Evolutionary conservation across 1,139 yeast species (phyloP).

Genomic region (Geotrichum candidum): DNA sequence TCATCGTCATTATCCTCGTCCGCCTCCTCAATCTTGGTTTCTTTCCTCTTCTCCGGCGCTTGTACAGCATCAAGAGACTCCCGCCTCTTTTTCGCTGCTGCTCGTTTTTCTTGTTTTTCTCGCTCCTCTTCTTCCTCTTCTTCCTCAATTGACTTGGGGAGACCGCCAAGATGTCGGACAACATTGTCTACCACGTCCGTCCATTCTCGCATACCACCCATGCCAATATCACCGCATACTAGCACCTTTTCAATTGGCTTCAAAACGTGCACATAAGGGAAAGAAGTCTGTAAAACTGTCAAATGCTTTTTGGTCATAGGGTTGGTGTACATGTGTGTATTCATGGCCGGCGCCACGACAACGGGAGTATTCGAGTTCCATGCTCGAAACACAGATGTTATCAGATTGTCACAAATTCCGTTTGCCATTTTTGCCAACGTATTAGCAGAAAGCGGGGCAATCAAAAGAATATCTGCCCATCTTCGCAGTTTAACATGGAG

Average conservation of each 20-base stretch:
- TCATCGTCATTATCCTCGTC: slow-evolving; percentile 8
- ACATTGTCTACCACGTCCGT: slow-evolving; percentile 78
- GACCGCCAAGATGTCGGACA: slow-evolving; percentile 43
- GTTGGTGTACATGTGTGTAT: slow-evolving; percentile 91
- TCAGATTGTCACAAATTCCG: slow-evolving; percentile 84
- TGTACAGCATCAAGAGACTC: neutral
- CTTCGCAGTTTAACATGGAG: slow-evolving; percentile 83
- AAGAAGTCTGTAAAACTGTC: slow-evolving; percentile 51
- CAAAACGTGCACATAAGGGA: slow-evolving; percentile 71
- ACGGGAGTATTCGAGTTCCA: slow-evolving; percentile 91
- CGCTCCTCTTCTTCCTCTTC: slow-evolving; percentile 15
- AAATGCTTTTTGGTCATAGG: slow-evolving; percentile 87
- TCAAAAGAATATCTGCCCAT: slow-evolving; percentile 91
- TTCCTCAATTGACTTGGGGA: slow-evolving; percentile 25
- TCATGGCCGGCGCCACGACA: slow-evolving; percentile 94
- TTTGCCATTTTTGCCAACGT: slow-evolving; percentile 84
- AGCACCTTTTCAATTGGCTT: slow-evolving; percentile 90
- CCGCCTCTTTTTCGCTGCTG: slow-evolving; percentile 7
- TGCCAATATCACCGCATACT: slow-evolving; percentile 94
- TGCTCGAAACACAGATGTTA: slow-evolving; percentile 74
- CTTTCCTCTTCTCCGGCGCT: neutral
- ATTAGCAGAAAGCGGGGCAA: slow-evolving; percentile 93
- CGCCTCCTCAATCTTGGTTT: neutral
- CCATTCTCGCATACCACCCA: slow-evolving; percentile 99
- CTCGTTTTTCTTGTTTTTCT: slow-evolving; percentile 9